Percentiles rank a stretch among this genome's conserved stretches.
Conservation (phyloP, 768 basidiomycete species). For the Dictyophora rubrovolvata region DNA sequence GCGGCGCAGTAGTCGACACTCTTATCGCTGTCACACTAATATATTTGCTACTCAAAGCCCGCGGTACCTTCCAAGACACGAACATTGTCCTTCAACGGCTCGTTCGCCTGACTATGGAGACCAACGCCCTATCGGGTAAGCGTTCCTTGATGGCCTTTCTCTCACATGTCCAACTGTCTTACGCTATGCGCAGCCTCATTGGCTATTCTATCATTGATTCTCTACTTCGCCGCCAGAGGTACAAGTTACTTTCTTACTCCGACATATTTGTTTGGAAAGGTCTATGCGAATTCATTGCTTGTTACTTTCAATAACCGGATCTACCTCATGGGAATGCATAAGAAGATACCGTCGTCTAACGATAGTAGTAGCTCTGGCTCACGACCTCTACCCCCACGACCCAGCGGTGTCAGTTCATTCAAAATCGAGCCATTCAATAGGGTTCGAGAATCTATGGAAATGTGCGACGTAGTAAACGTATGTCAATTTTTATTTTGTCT, state of each 20-base stretch:
- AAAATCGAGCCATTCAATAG: background rate
- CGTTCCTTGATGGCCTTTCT: background rate
- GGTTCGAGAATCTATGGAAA: background rate
- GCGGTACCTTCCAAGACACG: background rate
- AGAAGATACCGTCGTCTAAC: background rate
- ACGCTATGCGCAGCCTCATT: background rate
- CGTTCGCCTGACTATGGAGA: constrained; percentile 19
- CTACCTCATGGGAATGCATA: background rate
- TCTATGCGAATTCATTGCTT: background rate
- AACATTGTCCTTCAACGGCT: constrained; percentile 13
- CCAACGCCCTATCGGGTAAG: constrained; percentile 14
- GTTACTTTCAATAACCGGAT: background rate
- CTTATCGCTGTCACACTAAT: background rate
- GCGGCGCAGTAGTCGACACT: background rate
- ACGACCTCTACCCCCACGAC: background rate
- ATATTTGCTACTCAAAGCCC: background rate
- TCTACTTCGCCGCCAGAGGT: background rate
- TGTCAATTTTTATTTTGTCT: background rate
- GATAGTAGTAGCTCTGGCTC: background rate
- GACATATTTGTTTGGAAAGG: background rate
- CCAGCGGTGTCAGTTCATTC: background rate
- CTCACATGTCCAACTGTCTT: too few relatives aligned
- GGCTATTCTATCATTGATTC: background rate
- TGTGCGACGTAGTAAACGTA: background rate
- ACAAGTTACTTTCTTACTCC: background rate